Percentiles rank a stretch among this genome's conserved stretches.
phyloP scores from a whole-genome alignment of 2,329 filamentous ascomycete genomes.

The Knoxdaviesia proteae region DNA sequence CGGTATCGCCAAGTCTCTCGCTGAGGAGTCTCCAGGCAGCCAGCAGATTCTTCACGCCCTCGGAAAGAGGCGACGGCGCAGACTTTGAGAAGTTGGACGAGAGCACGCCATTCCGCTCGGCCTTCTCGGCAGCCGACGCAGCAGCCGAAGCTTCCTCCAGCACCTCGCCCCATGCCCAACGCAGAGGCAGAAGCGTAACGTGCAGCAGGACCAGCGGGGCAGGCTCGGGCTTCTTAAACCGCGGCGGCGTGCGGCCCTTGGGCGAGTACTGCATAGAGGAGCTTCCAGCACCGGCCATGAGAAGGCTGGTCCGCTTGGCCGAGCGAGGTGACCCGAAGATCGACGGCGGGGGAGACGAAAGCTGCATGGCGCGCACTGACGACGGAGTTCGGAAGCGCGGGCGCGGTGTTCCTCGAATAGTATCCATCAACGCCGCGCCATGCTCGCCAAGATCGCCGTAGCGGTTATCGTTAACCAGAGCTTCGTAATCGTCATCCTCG shows the following conservation, averaged over 20 bases:
- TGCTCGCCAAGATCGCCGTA: too few species aligned
- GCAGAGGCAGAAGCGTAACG: slow-evolving; percentile 52
- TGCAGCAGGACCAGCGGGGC: slow-evolving; percentile 59
- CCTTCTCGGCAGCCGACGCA: slow-evolving; percentile 12
- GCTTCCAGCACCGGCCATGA: slow-evolving; percentile 36
- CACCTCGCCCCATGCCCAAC: slow-evolving; percentile 40
- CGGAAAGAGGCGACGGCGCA: slow-evolving; percentile 12
- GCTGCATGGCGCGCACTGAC: slow-evolving; percentile 49
- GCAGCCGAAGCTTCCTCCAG: slow-evolving; percentile 16
- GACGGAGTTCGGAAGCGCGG: slow-evolving; percentile 50
- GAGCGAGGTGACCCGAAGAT: slow-evolving; percentile 34
- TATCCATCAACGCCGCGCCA: slow-evolving; percentile 17
- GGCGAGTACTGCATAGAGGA: slow-evolving; percentile 31
- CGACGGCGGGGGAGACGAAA: slow-evolving; percentile 44
- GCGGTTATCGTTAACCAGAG: too few species aligned
- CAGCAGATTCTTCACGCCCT: slow-evolving; percentile 27
- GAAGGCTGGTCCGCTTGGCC: slow-evolving; percentile 21
- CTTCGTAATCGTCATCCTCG: slow-evolving; percentile 19
- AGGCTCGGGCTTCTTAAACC: slow-evolving; percentile 38
- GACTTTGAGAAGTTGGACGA: too few species aligned
- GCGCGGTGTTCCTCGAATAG: slow-evolving; percentile 36
- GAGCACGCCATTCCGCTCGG: slow-evolving; percentile 8
- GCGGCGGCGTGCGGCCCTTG: slow-evolving; percentile 32
- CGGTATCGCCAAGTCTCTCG: slow-evolving; percentile 50
- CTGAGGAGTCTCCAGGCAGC: slow-evolving; percentile 47